Conservation (phyloP, 2,329 filamentous ascomycete genomes). For the Paramyrothecium sp. region DNA sequence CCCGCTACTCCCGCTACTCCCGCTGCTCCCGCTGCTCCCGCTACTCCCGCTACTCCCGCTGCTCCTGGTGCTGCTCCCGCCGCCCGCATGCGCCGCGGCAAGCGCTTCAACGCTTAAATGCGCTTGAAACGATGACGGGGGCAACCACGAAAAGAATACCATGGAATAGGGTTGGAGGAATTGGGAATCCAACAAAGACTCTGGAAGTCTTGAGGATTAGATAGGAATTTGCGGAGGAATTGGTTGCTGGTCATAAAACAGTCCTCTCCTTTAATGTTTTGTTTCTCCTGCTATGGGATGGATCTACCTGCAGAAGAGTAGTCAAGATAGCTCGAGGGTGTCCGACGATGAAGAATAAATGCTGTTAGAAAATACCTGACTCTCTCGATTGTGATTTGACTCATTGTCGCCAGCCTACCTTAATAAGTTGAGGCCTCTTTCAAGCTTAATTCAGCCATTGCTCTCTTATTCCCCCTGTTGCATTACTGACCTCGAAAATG, state of each 20-base stretch:
- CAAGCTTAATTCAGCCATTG: too few species aligned
- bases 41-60: background rate
- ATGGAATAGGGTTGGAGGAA: background rate
- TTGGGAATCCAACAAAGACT: background rate
- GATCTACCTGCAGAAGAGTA: background rate
- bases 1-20: background rate
- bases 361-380: background rate
- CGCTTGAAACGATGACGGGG: background rate
- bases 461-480: too few species aligned
- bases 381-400: too few species aligned
- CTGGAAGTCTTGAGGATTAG: background rate
- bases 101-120: conserved; percentile 2
- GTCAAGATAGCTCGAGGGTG: background rate
- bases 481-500: too few species aligned
- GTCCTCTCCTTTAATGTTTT: background rate
- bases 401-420: background rate
- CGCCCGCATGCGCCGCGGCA: conserved; percentile 1
- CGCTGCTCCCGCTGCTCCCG: background rate
- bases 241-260: background rate
- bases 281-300: background rate
- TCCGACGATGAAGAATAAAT: background rate
- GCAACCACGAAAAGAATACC: background rate
- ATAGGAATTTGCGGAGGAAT: background rate
- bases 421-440: too few species aligned
- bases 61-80: background rate